Base-by-base conservation (phyloP, 2,329 filamentous ascomycete genomes). In the Aspergillus pseudonomiae region DNA sequence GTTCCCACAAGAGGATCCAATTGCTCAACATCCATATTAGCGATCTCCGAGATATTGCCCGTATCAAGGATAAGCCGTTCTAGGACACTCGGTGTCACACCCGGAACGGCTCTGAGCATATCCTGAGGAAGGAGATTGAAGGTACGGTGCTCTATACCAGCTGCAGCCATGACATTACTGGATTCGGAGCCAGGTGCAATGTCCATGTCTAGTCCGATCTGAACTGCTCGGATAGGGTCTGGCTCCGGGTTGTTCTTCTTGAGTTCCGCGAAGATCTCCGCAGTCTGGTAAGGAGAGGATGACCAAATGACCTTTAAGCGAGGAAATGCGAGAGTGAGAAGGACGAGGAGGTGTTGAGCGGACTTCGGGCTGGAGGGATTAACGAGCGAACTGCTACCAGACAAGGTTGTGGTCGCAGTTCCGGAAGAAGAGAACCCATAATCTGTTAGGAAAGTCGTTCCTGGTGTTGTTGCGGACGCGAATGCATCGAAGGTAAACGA, bases 301-400 rank as follows among this genome's bases (percentile, higher is more conserved):
- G 91, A 95, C 95, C 95, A 99, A 70, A 99, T 93, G 70, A 99
- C 91, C 68, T 92, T 90, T 56, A 99, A 85, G 26, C 88, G 88
- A 0, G 95, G 95, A 71, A 98, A 99, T 0, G 94, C 92, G 6
- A 99, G 86, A 0, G 94, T 97, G 24, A 99, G 85, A 52, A 98
- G 88, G 14, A 97, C 95, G 53, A 99, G 84, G 78, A 97, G 95
- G 66, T 91, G 90, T 76, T 99, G 95, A 36, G 97, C 84, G 74
- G 97, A 95, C 41, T 90, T 90, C 0, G 88, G 85, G 63, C 81
- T 82, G 28, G 84, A 78, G 0, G 89, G 85, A 59, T 88, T 87
- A 56, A 91, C 85, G 65, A 89, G 87, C 61, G 82, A 84, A 11
- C 89, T 77, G 60, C 85, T 87, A n/a, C 87, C 68, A n/a, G 73